These are phyloP conservation scores for Fonsecaea erecta DNA, from an alignment of 2,329 filamentous ascomycete genomes.

Conservation along the genomic window DNA sequence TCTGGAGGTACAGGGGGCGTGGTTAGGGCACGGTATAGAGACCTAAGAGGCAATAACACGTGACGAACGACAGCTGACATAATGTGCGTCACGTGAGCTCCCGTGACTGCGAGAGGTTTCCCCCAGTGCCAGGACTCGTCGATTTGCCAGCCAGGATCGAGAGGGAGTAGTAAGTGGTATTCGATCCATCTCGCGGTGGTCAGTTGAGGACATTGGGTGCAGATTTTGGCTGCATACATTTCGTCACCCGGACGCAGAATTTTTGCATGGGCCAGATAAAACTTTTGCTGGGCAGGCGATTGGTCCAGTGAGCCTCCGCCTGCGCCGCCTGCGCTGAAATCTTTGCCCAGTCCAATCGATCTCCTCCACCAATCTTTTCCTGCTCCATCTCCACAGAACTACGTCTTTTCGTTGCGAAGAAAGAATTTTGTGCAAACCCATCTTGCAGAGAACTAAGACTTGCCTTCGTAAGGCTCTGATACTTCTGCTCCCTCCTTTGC, in stretches of 20 bases:
- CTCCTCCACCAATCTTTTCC: constrained; percentile 23
- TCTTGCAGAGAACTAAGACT: constrained; percentile 18
- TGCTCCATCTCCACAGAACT: constrained; percentile 24
- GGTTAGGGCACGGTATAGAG: not conserved
- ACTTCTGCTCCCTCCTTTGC: constrained; percentile 19
- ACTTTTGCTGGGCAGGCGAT: constrained; percentile 8
- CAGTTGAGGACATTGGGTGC: not conserved
- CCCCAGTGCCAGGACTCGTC: not conserved
- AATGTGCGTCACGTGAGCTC: not conserved
- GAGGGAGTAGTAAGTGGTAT: no score
- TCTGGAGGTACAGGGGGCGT: no score
- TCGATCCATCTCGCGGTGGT: not conserved
- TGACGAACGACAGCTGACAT: not conserved
- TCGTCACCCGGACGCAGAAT: constrained; percentile 20
- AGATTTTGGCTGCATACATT: not conserved
- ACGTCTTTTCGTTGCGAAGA: constrained; percentile 16
- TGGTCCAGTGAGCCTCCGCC: constrained; percentile 9
- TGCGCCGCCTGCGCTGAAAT: constrained; percentile 13
- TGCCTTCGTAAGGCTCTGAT: constrained; percentile 20
- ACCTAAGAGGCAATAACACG: not conserved
- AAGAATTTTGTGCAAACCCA: constrained; percentile 29
- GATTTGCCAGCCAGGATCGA: not conserved
- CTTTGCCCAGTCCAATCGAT: constrained; percentile 14
- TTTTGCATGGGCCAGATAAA: constrained; percentile 6
- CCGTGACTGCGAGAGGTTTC: not conserved